phyloP scores from a whole-genome alignment of 768 basidiomycete genomes.

The Cyclocybe aegerita region DNA sequence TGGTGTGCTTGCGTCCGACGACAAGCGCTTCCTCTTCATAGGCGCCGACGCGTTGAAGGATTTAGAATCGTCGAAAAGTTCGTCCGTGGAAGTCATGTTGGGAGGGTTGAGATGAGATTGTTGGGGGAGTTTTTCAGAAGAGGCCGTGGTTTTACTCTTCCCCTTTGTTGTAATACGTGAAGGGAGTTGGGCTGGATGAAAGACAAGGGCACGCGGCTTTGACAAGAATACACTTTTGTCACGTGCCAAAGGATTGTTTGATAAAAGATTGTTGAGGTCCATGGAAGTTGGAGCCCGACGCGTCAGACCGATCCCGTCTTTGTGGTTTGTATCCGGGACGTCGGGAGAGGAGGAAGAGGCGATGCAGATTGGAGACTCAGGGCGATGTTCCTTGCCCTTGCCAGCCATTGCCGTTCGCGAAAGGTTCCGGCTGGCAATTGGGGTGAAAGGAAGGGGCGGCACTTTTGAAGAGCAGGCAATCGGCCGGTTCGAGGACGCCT shows the following conservation, averaged over 20 bases:
- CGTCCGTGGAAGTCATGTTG: too few relatives aligned
- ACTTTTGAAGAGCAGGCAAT: neutral
- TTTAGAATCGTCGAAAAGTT: too few relatives aligned
- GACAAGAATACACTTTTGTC: neutral
- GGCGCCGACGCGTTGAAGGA: too few relatives aligned
- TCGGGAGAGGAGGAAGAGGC: constrained; percentile 19
- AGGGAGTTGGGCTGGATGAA: neutral
- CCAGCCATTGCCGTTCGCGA: neutral
- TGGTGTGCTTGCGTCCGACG: too few relatives aligned
- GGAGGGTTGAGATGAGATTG: too few relatives aligned
- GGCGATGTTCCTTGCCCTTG: constrained; percentile 8
- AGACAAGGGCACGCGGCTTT: constrained; percentile 6
- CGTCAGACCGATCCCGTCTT: neutral
- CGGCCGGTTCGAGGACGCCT: neutral
- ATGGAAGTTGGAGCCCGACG: neutral
- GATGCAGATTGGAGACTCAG: constrained; percentile 22
- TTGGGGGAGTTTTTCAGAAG: neutral
- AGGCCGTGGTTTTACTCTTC: neutral
- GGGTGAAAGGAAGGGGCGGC: neutral
- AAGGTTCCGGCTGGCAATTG: neutral
- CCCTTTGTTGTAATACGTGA: neutral
- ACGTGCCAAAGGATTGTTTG: neutral
- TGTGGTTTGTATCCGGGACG: neutral
- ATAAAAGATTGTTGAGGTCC: neutral
- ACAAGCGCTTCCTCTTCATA: too few relatives aligned